A percentile compares a stretch with the other conserved stretches of the same genome.
These are phyloP conservation scores for Aureobasidium musti DNA, from an alignment of 2,329 filamentous ascomycete species.

Conservation along the genomic window DNA sequence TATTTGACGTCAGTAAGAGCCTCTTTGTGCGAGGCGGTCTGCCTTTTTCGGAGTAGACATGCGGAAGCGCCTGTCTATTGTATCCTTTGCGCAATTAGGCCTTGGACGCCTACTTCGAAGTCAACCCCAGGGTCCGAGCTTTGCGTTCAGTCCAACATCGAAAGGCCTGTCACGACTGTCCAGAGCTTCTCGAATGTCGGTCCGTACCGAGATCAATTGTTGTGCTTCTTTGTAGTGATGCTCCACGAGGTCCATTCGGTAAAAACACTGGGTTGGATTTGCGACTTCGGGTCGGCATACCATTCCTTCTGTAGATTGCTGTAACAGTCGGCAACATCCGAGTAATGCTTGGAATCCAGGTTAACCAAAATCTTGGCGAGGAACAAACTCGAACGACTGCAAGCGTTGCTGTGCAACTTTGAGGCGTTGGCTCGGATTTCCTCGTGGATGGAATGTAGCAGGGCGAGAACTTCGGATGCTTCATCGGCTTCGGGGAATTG, in stretches of 20 bases:
- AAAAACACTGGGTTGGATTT: slow-evolving; percentile 49
- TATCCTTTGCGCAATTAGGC: slow-evolving; percentile 14
- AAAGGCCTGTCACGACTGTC: slow-evolving; percentile 6
- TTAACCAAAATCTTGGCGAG: slow-evolving; percentile 64
- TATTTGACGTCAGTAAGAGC: slow-evolving; percentile 15
- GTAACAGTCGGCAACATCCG: slow-evolving; percentile 47
- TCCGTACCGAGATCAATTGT: slow-evolving; percentile 22
- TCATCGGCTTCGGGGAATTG: slow-evolving; percentile 48
- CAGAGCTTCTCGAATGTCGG: slow-evolving; percentile 22
- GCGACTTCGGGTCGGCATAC: slow-evolving; percentile 46
- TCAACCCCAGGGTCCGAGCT: slow-evolving; percentile 10
- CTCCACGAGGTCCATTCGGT: slow-evolving; percentile 52
- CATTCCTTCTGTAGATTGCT: slow-evolving; percentile 48
- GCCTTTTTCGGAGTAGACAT: background rate
- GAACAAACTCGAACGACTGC: slow-evolving; percentile 70
- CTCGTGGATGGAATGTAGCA: slow-evolving; percentile 68
- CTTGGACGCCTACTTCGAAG: slow-evolving; percentile 24
- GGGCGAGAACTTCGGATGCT: slow-evolving; percentile 52
- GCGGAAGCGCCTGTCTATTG: slow-evolving; percentile 6
- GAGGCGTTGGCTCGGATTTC: slow-evolving; percentile 65
- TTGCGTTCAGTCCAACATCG: background rate
- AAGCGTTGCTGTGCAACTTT: slow-evolving; percentile 71
- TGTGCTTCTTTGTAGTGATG: slow-evolving; percentile 37
- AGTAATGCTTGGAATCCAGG: slow-evolving; percentile 46
- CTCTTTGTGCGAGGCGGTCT: slow-evolving; percentile 10